Evolutionary conservation across 1,284 basidiomycete species (phyloP).

Genomic region (Marasmius oreades): DNA sequence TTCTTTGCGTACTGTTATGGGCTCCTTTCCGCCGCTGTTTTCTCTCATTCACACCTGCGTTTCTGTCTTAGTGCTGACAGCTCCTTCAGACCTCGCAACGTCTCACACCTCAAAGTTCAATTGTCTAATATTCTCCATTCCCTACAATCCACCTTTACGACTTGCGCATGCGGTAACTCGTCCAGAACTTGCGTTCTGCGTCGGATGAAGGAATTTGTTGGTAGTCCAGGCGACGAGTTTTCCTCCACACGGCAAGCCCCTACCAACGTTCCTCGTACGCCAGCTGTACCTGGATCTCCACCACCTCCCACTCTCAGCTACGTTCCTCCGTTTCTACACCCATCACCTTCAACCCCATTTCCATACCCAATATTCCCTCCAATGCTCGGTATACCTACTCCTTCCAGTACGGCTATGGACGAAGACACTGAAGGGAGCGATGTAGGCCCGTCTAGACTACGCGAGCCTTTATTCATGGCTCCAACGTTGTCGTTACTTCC

Average conservation of each 20-base stretch:
- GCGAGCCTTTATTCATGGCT: no score
- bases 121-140: slow-evolving; percentile 73
- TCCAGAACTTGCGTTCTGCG: slow-evolving; percentile 63
- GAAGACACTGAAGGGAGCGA: no score
- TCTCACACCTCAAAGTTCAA: slow-evolving; percentile 55
- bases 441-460: no score
- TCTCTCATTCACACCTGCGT: slow-evolving; percentile 14
- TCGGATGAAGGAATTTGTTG: slow-evolving; percentile 65
- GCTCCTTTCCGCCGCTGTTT: slow-evolving; percentile 15
- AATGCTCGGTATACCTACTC: background rate
- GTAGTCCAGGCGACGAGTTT: background rate
- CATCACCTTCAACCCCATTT: background rate
- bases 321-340: background rate
- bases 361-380: background rate
- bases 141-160: slow-evolving; percentile 70
- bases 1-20: slow-evolving; percentile 9
- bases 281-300: background rate
- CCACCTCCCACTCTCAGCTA: background rate
- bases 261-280: background rate
- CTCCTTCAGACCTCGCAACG: slow-evolving; percentile 41
- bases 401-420: no score
- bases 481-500: no score
- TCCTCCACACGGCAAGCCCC: background rate
- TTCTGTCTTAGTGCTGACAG: slow-evolving; percentile 13
- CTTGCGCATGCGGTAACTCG: slow-evolving; percentile 70